These are phyloP conservation scores for Fraxinus greggii DNA, from an alignment of 305 asterid genomes.

Conservation along the genomic window DNA sequence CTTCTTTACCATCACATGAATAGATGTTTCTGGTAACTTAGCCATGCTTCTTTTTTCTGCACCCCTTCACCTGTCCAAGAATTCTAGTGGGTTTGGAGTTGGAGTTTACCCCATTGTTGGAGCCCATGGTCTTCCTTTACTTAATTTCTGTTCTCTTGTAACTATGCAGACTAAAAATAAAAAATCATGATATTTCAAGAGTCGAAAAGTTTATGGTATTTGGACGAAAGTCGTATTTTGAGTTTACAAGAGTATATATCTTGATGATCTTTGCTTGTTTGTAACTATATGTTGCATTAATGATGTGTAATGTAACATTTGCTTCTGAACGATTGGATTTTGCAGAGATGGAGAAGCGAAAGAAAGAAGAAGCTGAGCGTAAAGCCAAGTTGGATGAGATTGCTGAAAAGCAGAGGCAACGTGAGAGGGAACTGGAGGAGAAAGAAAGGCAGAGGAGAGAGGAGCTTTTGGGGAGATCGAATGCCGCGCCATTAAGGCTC, in stretches of 20 bases:
- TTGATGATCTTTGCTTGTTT: not conserved
- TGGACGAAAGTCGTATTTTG: not conserved
- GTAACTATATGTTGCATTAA: not conserved
- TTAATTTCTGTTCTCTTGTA: not conserved
- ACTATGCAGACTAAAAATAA: not conserved
- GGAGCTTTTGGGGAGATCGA: slow-evolving; percentile 48
- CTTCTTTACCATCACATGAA: not conserved
- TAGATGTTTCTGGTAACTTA: not conserved
- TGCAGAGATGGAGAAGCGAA: slow-evolving; percentile 80
- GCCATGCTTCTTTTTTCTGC: not conserved
- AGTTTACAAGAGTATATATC: not conserved
- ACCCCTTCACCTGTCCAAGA: not conserved
- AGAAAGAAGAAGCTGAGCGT: slow-evolving; percentile 81
- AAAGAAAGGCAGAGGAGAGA: slow-evolving; percentile 63
- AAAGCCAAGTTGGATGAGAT: slow-evolving; percentile 89
- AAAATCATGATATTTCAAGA: not conserved
- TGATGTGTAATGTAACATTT: not conserved
- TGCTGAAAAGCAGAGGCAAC: slow-evolving; percentile 88
- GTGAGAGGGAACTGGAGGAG: slow-evolving; percentile 82
- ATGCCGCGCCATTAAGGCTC: slow-evolving; percentile 32
- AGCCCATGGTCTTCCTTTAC: not conserved
- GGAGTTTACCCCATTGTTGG: not conserved
- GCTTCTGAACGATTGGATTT: slow-evolving; percentile 13
- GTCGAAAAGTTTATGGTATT: not conserved
- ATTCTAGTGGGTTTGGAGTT: not conserved